phyloP scores from a whole-genome alignment of 768 basidiomycete genomes.

The Phanerodontia chrysosporium region DNA sequence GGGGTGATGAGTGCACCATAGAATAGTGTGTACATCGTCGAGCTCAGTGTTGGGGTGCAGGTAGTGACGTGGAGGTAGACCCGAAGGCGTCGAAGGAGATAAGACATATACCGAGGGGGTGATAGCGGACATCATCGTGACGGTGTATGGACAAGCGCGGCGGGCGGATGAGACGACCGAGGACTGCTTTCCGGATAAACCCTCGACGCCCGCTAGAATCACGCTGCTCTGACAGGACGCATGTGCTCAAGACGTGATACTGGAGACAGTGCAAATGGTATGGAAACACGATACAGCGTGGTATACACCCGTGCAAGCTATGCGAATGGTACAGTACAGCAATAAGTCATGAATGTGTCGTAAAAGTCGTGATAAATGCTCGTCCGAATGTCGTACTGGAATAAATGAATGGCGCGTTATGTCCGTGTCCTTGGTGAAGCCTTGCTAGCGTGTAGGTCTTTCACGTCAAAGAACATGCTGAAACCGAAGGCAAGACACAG shows the following conservation, averaged over 20 bases:
- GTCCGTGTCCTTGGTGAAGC: slow-evolving; percentile 58
- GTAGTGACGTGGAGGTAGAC: neutral
- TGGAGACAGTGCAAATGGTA: neutral
- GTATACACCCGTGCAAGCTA: neutral
- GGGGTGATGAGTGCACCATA: slow-evolving; percentile 61
- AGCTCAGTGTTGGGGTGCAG: neutral
- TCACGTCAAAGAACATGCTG: slow-evolving; percentile 60
- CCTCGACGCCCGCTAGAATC: neutral
- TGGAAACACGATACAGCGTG: neutral
- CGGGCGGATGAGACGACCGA: neutral
- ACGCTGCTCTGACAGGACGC: neutral
- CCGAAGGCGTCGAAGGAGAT: neutral
- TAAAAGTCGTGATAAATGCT: slow-evolving; percentile 2
- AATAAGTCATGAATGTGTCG: slow-evolving; percentile 14
- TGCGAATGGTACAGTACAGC: slow-evolving; percentile 1
- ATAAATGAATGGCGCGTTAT: slow-evolving; percentile 16
- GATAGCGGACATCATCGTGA: slow-evolving; percentile 2
- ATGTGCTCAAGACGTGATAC: neutral
- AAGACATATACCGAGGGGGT: neutral
- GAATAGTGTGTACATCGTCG: slow-evolving; percentile 38
- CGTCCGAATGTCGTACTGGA: neutral
- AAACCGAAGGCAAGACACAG: slow-evolving; percentile 51
- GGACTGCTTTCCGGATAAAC: neutral
- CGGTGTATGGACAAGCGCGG: neutral
- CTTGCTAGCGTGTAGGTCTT: slow-evolving; percentile 59